phyloP scores from a whole-genome alignment of 1,284 basidiomycete species.

The Phenoliferia sp. region DNA sequence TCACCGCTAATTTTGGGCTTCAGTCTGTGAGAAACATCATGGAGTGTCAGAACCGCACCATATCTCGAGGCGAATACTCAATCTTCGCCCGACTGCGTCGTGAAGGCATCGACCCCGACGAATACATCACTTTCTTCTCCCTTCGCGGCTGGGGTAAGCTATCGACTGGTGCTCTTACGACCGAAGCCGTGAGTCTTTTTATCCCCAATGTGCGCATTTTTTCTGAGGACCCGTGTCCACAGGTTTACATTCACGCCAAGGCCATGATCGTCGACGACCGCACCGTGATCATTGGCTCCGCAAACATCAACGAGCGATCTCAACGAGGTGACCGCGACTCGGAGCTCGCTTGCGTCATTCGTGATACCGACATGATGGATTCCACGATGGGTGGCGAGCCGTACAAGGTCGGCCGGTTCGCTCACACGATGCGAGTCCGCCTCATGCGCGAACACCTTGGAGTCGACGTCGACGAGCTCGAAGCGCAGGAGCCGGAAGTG shows the following conservation, averaged over 20 bases:
- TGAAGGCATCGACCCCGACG: constrained; percentile 86
- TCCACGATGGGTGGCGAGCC: constrained; percentile 91
- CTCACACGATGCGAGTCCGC: constrained; percentile 85
- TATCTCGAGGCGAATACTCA: constrained; percentile 83
- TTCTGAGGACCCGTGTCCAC: not conserved
- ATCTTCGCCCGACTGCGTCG: constrained; percentile 83
- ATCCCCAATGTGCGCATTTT: not conserved
- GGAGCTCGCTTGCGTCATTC: constrained; percentile 84
- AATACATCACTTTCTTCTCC: constrained; percentile 89
- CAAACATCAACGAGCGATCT: constrained; percentile 97
- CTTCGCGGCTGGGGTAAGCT: constrained; percentile 92
- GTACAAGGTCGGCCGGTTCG: constrained; percentile 93
- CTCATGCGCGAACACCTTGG: constrained; percentile 97
- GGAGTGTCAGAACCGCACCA: constrained; percentile 87
- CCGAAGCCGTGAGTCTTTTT: constrained; percentile 53
- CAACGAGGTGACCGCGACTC: constrained; percentile 95
- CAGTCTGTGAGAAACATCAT: constrained; percentile 88
- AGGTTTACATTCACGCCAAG: constrained; percentile 42
- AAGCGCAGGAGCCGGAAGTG: constrained; percentile 60
- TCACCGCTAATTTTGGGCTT: no score
- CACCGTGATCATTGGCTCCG: constrained; percentile 95
- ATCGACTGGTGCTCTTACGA: constrained; percentile 74
- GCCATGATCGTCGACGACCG: constrained; percentile 93
- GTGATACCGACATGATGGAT: constrained; percentile 90
- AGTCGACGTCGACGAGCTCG: constrained; percentile 85